These are phyloP conservation scores for Arthrobotrys conoides DNA, from an alignment of 2,329 filamentous ascomycete genomes.

Conservation along the genomic window DNA sequence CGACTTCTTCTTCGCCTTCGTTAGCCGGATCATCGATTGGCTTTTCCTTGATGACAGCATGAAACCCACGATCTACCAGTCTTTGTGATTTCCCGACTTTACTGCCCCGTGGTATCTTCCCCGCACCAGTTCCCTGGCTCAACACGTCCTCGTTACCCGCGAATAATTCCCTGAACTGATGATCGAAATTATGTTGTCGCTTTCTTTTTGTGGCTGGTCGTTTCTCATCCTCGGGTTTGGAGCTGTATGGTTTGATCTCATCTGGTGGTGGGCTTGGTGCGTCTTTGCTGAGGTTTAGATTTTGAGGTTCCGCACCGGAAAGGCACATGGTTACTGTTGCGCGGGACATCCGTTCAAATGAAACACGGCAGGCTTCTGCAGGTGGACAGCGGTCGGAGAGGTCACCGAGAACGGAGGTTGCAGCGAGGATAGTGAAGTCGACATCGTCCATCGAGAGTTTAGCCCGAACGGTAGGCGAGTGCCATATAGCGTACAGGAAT, in stretches of 20 bases:
- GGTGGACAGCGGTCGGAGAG: conserved; percentile 95
- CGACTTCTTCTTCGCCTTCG: conserved; percentile 36
- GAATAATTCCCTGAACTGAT: conserved; percentile 58
- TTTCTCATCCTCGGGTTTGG: conserved; percentile 43
- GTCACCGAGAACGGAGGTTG: conserved; percentile 91
- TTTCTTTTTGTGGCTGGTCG: conserved; percentile 24
- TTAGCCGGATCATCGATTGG: conserved; percentile 42
- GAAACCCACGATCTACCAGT: conserved; percentile 57
- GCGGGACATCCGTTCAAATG: conserved; percentile 94
- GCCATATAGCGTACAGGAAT: conserved; percentile 97
- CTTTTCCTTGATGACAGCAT: conserved; percentile 59
- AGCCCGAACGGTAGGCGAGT: conserved; percentile 88
- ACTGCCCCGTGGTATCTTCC: conserved; percentile 42
- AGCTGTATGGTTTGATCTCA: conserved; percentile 53
- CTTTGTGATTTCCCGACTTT: conserved; percentile 34
- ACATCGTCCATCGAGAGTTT: conserved; percentile 93
- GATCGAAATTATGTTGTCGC: conserved; percentile 52
- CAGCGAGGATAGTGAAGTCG: conserved; percentile 94
- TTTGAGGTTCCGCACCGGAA: conserved; percentile 68
- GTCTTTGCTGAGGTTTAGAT: conserved; percentile 64
- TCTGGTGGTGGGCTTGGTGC: conserved; percentile 47
- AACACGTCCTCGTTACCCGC: conserved; percentile 55
- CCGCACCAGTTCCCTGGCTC: conserved; percentile 50
- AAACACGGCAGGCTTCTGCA: conserved; percentile 92
- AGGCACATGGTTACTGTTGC: conserved; percentile 96